Base-by-base conservation (phyloP, 2,329 filamentous ascomycete genomes). In the Corynespora cassiicola region DNA sequence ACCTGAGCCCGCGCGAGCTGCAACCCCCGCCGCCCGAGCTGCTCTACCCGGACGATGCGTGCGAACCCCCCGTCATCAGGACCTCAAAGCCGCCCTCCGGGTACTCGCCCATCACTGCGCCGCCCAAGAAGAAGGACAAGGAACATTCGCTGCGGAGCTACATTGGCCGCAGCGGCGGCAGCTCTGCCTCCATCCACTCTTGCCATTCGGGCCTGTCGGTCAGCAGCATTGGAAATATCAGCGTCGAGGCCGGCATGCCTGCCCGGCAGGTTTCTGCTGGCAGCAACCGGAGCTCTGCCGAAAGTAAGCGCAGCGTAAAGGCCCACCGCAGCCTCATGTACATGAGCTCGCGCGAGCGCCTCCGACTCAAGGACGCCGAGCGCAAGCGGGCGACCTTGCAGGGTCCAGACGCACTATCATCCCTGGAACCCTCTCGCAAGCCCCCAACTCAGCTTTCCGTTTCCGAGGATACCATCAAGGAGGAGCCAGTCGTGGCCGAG, bases 71-170 rank as follows among this genome's bases (percentile, higher is more conserved):
- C 12, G 80, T 92, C 37, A 80, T 95, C 54, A 85, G 86, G 49
- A 95, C 91, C 20, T 82, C 89, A 20, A 91, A 91, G 65, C 86
- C 85, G 6, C 88, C 88, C 1, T 89, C 87, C 33, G 88, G 87
- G 36, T 82, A 84, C 56, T 90, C 87, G 17, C 72, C 84, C 12
- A 70, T 88, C 34, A 90, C 86, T n/a, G 80, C 84, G 0, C n/a
- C n/a, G n/a, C 77, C 81, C 73, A 63, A 60, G 18, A 66, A 63
- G 54, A 55, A 52, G 30, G 63, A 63, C 33, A 68, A 65, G 52
- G 45, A 65, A 30, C 54, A 60, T 34, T 79, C 81, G 9, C 61
- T 88, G 27, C 81, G 78, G 56, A 81, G 78, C 26, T 77, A 87
- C 26, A 72, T 88, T 29, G 76, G 81, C 22, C 52, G 57, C 26